Conservation (phyloP, 495 filamentous ascomycete genomes). For the Podospora pseudocomata region DNA sequence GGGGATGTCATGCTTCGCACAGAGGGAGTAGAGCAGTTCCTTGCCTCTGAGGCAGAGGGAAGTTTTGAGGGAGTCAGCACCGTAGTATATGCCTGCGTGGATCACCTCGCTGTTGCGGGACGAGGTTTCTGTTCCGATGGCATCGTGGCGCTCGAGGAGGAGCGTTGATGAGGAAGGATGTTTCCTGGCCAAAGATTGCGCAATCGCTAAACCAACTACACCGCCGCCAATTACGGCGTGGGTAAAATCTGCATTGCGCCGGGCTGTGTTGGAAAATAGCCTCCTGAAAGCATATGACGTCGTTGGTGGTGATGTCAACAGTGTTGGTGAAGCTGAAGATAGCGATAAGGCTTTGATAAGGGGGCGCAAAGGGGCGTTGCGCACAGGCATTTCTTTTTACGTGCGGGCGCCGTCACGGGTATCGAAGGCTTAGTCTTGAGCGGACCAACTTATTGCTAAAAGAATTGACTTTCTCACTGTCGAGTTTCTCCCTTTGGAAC, state of each 20-base stretch:
- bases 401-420: background rate
- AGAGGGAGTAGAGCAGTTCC: conserved; percentile 74
- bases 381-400: background rate
- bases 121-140: conserved; percentile 84
- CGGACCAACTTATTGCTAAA: background rate
- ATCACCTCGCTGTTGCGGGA: conserved; percentile 96
- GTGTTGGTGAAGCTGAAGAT: background rate
- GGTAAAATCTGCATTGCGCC: conserved; percentile 64
- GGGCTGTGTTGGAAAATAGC: conserved; percentile 31
- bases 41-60: conserved; percentile 74
- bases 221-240: conserved; percentile 89
- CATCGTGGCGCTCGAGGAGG: conserved; percentile 74
- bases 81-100: conserved; percentile 94
- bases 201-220: conserved; percentile 87
- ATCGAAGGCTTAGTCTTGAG: background rate
- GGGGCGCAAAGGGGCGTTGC: background rate
- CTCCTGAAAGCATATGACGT: background rate
- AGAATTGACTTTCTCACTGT: background rate
- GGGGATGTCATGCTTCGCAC: conserved; percentile 60
- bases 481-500: background rate
- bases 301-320: conserved; percentile 5
- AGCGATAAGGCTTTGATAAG: background rate
- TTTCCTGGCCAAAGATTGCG: conserved; percentile 62
- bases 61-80: conserved; percentile 71
- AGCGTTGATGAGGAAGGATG: conserved; percentile 60